Base-by-base conservation (phyloP, 2,329 filamentous ascomycete genomes). In the Tolypocladium tundrense region DNA sequence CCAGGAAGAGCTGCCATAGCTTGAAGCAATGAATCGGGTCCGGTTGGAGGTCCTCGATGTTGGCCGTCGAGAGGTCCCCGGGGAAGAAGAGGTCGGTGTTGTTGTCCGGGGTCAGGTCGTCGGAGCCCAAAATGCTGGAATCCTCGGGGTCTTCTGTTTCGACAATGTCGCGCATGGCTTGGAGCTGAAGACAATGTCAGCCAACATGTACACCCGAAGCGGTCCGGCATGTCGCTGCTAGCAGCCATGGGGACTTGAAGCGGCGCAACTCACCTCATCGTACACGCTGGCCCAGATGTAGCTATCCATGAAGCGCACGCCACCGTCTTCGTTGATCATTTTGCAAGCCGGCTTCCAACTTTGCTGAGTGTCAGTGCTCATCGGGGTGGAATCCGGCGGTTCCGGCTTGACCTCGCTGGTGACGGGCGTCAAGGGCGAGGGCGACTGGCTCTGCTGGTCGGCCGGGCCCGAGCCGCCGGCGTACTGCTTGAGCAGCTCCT, bases 1-100 rank as follows among this genome's bases (percentile, higher is more conserved):
- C 84, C 7, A 91, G 73, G 62, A 87, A 91, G 10, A 84, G 76
- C 67, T 91, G 86, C 89, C 89, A 93, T 6, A 93, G 77, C 55
- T 80, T 79, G 65, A 89, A 85, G 33, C 88, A 81, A 40, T 89
- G 83, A 14, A 83, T 78, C 0, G 85, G 80, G 5, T 83, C 75
- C 0, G 89, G 88, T 63, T 88, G 85, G 67, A 88, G 72, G 16
- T 79, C 76, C 56, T 79, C 75, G 16, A 75, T 64, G 51, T 69
- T 75, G 31, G 69, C 66, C 7, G 70, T 67, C 1, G 72, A 69
- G 37, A 73, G 66, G 56, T 77, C 75, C 39, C 73, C 72, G 6
- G 68, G 64, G 54, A 84, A 70, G 13, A 85, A 61, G 7, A 84
- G 66, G 42, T 80, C 79, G 24, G 77, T 73, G 53, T 81, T 77